Base-by-base conservation (phyloP, 2,329 filamentous ascomycete species). In the Aspergillus sp. region DNA sequence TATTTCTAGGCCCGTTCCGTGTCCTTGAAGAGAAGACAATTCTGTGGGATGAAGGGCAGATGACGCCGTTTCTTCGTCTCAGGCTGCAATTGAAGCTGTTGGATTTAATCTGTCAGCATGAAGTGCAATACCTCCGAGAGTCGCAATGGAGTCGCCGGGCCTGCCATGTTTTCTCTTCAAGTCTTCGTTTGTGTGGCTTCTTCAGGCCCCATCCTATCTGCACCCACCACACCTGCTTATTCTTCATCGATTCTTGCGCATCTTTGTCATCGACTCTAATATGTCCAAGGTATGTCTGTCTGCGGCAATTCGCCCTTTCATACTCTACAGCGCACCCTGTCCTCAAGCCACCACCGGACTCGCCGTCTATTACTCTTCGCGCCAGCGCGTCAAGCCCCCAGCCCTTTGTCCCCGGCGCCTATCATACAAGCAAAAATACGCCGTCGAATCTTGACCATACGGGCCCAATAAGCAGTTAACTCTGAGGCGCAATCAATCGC, bases 131-230 rank as follows among this genome's bases (percentile, higher is more conserved):
- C 56, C 48, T 53, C 57, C 40, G 52, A 61, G 53, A 60, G 61
- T 25, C 61, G 35, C 41, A 43, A 55, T 46, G 47, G 37, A 43
- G 37, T 19, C 46, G 50, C 48, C 52, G 51, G 49, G 50, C 43
- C 46, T 58, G 37, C 48, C 43, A 57, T 64, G 31, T 56, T 60
- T 60, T 55, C 58, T 64, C 59, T 31, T 35, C 33, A 48, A 40
- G 43, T 37, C 41, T 44, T 58, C 33, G 57, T 57, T 27, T 43
- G 57, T 59, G 55, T 58, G 47, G 52, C 46, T 44, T 60, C 33
- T 54, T 56, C 52, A 35, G 6, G 56, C 44, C 47, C 51, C 52
- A 44, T 45, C 25, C 19, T 37, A 41, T 55, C 47, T 46, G 56
- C 11, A 25, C 52, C 55, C 45, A 21, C 51, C 53, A 50, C 40